Percentiles rank a stretch among this genome's conserved stretches.
Evolutionary conservation across 495 filamentous ascomycete species (phyloP).

Genomic region (Penicillium paradoxum): DNA sequence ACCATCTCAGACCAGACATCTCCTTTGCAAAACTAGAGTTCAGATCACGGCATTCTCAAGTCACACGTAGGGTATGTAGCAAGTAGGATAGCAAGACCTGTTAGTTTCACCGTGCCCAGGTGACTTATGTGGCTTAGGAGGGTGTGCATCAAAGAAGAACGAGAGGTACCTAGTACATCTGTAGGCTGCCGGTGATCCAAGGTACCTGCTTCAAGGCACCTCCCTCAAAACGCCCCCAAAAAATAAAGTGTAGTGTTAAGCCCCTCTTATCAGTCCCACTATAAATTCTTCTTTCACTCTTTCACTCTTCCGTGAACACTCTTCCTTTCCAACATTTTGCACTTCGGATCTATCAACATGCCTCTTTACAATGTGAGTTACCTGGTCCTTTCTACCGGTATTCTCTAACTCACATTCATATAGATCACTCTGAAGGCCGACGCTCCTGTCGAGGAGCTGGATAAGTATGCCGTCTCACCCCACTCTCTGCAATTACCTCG

Average conservation of each 20-base stretch:
- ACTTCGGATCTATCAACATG: slow-evolving; percentile 43
- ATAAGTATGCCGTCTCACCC: slow-evolving; percentile 45
- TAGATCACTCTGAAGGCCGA: slow-evolving; percentile 77
- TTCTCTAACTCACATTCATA: slow-evolving; percentile 13
- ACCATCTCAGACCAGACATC: background rate
- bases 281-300: slow-evolving; percentile 3
- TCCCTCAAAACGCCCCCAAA: slow-evolving; percentile 1
- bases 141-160: no score
- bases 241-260: slow-evolving; percentile 5
- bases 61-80: background rate
- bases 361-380: slow-evolving; percentile 64
- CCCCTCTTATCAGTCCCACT: slow-evolving; percentile 1
- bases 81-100: no score
- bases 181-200: background rate
- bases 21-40: background rate
- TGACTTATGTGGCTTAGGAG: no score
- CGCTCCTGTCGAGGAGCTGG: slow-evolving; percentile 55
- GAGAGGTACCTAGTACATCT: no score
- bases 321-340: background rate
- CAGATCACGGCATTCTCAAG: slow-evolving; percentile 12
- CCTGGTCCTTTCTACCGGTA: background rate
- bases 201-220: slow-evolving; percentile 7
- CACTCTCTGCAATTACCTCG: background rate
- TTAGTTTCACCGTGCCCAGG: no score
- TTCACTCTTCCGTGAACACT: background rate